phyloP scores from a whole-genome alignment of 768 basidiomycete species.

The Baorangia bicolor region DNA sequence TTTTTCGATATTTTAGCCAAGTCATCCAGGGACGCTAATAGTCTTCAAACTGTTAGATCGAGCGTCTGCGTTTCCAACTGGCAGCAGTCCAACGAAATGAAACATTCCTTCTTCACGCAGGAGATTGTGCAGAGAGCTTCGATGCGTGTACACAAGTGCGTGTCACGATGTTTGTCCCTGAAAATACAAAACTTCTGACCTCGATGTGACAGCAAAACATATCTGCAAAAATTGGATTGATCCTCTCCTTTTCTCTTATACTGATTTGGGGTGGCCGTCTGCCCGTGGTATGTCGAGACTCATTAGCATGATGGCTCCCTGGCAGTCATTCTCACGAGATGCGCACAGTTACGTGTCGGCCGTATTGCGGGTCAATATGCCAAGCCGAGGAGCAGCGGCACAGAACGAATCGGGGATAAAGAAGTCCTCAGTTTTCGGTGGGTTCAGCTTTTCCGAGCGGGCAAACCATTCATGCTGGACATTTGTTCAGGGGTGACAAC shows the following conservation, averaged over 20 bases:
- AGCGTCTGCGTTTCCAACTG: constrained; percentile 79
- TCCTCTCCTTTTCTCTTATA: constrained; percentile 93
- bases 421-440: constrained; percentile 88
- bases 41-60: constrained; percentile 50
- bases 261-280: constrained; percentile 91
- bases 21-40: constrained; percentile 30
- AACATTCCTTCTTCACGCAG: constrained; percentile 94
- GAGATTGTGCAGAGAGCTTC: constrained; percentile 97
- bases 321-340: constrained; percentile 2
- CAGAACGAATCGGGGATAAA: constrained; percentile 71
- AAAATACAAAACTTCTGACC: constrained; percentile 5
- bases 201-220: constrained; percentile 68
- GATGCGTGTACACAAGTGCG: constrained; percentile 84
- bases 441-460: constrained; percentile 17
- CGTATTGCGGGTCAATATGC: constrained; percentile 97
- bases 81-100: constrained; percentile 79
- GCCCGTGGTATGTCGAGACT: constrained; percentile 68
- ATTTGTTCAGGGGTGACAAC: constrained; percentile 78
- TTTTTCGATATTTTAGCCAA: constrained; percentile 11
- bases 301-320: background rate
- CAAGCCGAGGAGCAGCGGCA: constrained; percentile 84
- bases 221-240: constrained; percentile 82
- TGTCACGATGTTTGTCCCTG: constrained; percentile 14
- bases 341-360: constrained; percentile 67
- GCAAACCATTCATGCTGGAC: background rate